Base-by-base conservation (phyloP, 2,329 filamentous ascomycete species). In the Aureobasidium sp. region DNA sequence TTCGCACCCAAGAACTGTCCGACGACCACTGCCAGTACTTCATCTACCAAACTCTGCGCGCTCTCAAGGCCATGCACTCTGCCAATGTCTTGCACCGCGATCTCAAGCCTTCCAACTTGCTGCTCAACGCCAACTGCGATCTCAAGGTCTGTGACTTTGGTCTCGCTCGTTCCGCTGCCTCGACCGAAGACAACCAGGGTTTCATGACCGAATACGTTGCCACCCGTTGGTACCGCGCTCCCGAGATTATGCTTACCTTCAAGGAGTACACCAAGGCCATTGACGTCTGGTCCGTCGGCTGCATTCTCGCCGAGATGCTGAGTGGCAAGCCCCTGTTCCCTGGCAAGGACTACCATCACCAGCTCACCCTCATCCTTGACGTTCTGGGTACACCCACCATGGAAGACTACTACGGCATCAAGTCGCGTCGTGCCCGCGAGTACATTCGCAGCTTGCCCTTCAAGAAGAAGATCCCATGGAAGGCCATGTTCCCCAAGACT, bases 141-240 rank as follows among this genome's bases (percentile, higher is more conserved):
- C 82, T 99, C 68, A 99, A 99, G 78, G 94, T 99, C 68, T 99
- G 94, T 78, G 94, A 99, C 76, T 99, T 99, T 72, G 94, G 94
- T 72, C 85, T 99, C 62, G 94, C 94, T 53, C 87, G 73, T 34
- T 97, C 93, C 10, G 94, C 94, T 13, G 94, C 94, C 9, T 97
- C 93, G 10, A 95, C 95, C 68, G 94, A 99, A 73, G 94, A 99
- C 76, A 99, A 99, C 78, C 97, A 93, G n/a, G 94, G 94, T 27
- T 99, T 99, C 84, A 99, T 99, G 94, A 99, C 94, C 16, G 94
- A 99, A 95, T 99, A 99, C 74, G 94, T 99, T 62, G 94, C 94
- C 57, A 99, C 94, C 50, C 88, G 94, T 71, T 99, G 94, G 94
- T 99, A 99, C 78, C 91, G 94, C 76, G 94, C 94, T 6, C 94